Percentiles rank a stretch among this genome's conserved stretches.
These are phyloP conservation scores for Phialophora verrucosa DNA, from an alignment of 2,329 filamentous ascomycete genomes.

Conservation along the genomic window DNA sequence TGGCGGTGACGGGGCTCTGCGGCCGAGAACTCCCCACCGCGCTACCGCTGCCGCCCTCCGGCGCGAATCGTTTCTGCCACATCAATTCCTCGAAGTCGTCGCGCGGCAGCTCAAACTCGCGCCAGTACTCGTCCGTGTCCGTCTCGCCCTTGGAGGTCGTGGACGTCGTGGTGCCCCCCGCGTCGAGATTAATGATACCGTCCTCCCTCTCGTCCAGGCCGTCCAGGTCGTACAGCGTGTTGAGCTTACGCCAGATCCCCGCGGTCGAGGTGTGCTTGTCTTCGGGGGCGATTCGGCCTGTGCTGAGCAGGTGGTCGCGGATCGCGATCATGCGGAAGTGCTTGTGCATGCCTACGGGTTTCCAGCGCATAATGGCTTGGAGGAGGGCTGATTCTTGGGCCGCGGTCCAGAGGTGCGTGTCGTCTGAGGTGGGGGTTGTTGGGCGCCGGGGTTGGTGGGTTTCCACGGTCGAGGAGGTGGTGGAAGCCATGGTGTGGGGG, in stretches of 20 bases:
- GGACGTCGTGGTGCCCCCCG: conserved; percentile 35
- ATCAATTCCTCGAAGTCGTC: conserved; percentile 56
- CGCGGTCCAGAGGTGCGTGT: conserved; percentile 75
- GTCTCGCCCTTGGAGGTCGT: conserved; percentile 40
- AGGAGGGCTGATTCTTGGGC: conserved; percentile 92
- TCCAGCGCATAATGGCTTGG: conserved; percentile 92
- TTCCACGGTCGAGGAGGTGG: conserved; percentile 6
- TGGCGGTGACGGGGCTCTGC: conserved; percentile 2
- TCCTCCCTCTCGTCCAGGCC: conserved; percentile 83
- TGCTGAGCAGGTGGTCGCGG: conserved; percentile 76
- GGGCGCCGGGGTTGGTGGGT: background rate
- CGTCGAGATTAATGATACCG: conserved; percentile 57
- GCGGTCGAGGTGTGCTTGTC: conserved; percentile 71
- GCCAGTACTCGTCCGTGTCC: conserved; percentile 60
- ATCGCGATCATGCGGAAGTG: conserved; percentile 92
- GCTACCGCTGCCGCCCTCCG: conserved; percentile 27
- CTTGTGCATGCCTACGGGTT: conserved; percentile 95
- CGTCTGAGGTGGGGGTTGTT: background rate
- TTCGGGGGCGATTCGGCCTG: conserved; percentile 74
- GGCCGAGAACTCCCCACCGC: conserved; percentile 14
- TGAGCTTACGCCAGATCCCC: conserved; percentile 88
- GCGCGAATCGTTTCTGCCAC: conserved; percentile 54
- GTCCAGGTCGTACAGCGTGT: conserved; percentile 81
- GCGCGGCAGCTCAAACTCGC: conserved; percentile 69
- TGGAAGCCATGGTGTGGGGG: conserved; percentile 7